Percentiles rank a stretch among this genome's conserved stretches.
phyloP scores from a whole-genome alignment of 192 early-diverging fungal genomes.

The Phycomyces nitens region DNA sequence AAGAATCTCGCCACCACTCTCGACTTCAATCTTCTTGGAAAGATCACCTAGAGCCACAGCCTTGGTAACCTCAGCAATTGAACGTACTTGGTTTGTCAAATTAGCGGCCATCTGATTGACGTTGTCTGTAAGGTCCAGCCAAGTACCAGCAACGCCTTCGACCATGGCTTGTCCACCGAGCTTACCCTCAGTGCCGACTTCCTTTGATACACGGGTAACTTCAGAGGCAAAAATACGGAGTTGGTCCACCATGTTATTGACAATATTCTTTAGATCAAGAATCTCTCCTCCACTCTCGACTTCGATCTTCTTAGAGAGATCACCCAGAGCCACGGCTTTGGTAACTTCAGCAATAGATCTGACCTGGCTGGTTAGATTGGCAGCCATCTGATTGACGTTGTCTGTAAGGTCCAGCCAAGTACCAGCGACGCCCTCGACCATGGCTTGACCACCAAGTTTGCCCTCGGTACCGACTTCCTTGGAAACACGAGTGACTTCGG shows the following conservation, averaged over 20 bases:
- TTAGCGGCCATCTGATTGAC: conserved; percentile 64
- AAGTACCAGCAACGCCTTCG: conserved; percentile 54
- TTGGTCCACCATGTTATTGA: conserved; percentile 80
- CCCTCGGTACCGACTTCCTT: conserved; percentile 67
- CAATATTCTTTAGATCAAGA: conserved; percentile 67
- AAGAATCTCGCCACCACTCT: conserved; percentile 51
- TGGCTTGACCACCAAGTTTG: conserved; percentile 73
- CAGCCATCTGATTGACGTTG: conserved; percentile 64
- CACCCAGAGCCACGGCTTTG: conserved; percentile 51
- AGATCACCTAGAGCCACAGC: conserved; percentile 55
- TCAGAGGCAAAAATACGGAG: conserved; percentile 45
- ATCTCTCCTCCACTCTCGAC: conserved; percentile 66
- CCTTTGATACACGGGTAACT: conserved; percentile 60
- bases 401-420: conserved; percentile 73
- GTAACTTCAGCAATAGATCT: conserved; percentile 62
- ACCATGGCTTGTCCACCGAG: conserved; percentile 60
- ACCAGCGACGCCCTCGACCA: conserved; percentile 66
- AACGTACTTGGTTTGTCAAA: conserved; percentile 56
- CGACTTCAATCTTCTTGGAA: conserved; percentile 53
- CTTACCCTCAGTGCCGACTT: conserved; percentile 59
- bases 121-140: conserved; percentile 60
- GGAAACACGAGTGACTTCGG: conserved; percentile 61
- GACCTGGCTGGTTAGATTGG: conserved; percentile 62
- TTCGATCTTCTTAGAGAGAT: conserved; percentile 57
- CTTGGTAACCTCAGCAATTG: conserved; percentile 59